Conservation (phyloP, 768 basidiomycete species). For the Plicaturopsis crispa region DNA sequence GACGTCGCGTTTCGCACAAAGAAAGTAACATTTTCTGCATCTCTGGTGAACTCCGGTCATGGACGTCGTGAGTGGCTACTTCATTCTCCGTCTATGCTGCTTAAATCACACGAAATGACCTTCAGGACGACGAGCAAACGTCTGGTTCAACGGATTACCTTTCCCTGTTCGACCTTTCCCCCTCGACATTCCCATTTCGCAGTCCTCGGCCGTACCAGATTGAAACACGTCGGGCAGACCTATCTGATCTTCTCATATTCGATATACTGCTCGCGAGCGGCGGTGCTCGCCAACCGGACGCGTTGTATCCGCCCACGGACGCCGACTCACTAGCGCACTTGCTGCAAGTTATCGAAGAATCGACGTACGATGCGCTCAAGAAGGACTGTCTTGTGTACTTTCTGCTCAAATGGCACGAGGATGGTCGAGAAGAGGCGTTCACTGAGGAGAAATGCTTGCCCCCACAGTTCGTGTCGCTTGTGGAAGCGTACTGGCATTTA, state of each 20-base stretch:
- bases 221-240: conserved; percentile 48
- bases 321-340: conserved; percentile 44
- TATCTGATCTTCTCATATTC: conserved; percentile 63
- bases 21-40: no score
- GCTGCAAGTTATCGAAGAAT: conserved; percentile 51
- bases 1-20: no score
- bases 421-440: conserved; percentile 50
- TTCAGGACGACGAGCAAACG: no score
- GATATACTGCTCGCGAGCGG: conserved; percentile 66
- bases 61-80: no score
- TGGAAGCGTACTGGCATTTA: conserved; percentile 83
- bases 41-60: no score
- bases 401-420: conserved; percentile 72
- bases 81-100: no score
- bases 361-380: conserved; percentile 67
- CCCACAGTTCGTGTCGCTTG: conserved; percentile 65
- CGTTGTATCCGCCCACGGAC: conserved; percentile 64
- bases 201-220: conserved; percentile 47
- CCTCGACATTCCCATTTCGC: conserved; percentile 52
- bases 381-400: conserved; percentile 77
- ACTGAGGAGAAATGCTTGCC: conserved; percentile 53
- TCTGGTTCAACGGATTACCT: no score
- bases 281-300: conserved; percentile 49
- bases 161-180: conserved; percentile 40
- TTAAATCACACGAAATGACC: no score